Evolutionary conservation across 495 filamentous ascomycete species (phyloP).

Genomic region (Penicillium cinerascens): DNA sequence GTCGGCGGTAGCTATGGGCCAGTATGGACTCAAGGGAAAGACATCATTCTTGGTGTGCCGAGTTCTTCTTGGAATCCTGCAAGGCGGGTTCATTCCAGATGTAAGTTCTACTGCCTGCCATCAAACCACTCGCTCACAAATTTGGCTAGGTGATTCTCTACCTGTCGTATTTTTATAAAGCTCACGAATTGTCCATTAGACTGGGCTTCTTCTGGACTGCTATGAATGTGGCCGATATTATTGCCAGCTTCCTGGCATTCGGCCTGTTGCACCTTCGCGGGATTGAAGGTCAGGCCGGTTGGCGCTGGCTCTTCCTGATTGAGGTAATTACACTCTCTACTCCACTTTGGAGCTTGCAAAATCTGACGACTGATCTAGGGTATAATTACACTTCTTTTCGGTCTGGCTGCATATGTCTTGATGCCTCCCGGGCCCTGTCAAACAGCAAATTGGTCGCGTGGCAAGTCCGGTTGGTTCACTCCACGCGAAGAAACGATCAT

Average conservation of each 20-base stretch:
- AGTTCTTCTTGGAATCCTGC: conserved; percentile 55
- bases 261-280: conserved; percentile 43
- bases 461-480: conserved; percentile 69
- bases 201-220: conserved; percentile 59
- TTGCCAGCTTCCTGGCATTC: conserved; percentile 47
- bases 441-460: conserved; percentile 55
- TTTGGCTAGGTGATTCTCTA: conserved; percentile 48
- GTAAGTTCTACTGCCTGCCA: not conserved
- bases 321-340: conserved; percentile 19
- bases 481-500: conserved; percentile 60
- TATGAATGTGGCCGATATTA: conserved; percentile 51
- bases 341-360: not conserved
- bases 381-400: conserved; percentile 49
- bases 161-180: conserved; percentile 69
- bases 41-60: conserved; percentile 60
- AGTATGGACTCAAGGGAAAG: conserved; percentile 57
- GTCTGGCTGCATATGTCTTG: conserved; percentile 48
- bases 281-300: conserved; percentile 28
- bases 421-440: conserved; percentile 52
- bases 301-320: conserved; percentile 50
- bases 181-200: conserved; percentile 59
- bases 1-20: conserved; percentile 58
- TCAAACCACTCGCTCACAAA: not conserved
- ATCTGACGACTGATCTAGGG: conserved; percentile 22
- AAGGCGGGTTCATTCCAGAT: conserved; percentile 54